Base-by-base conservation (phyloP, 139 green algal species). In the Volvox reticuliferus region DNA sequence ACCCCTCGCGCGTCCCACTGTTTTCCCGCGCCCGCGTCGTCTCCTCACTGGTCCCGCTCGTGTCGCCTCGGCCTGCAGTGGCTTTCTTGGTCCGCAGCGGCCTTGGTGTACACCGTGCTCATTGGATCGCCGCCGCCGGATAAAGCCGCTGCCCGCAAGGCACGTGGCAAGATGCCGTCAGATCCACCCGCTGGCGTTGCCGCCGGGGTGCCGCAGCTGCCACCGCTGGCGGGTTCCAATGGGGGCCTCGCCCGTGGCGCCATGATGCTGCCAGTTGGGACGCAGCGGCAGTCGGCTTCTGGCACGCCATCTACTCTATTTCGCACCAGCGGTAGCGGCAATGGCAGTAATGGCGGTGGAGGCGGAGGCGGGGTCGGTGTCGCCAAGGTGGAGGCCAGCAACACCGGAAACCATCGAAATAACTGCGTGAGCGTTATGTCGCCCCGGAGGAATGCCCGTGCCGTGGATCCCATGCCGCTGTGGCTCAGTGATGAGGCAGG, bases 61-160 rank as follows among this genome's bases (percentile, higher is more conserved):
- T 55, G 44, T 9, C 44, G 44, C 44, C 44, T 55, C 44, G 44
- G 61, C 37, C 37, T 14, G 14, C 85, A 89, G 85, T 73, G 69
- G 68, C 85, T 89, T 5, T 65, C 85, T 37, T 89, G 85, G 85
- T 89, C 85, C 16, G 85, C 85, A 2, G 85, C 85, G 0, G 85
- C 69, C 13, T 71, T 89, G 85, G n/a, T 71, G 65, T 71, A 89
- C 85, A 82, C 37, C 17, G 85, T 36, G 16, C 85, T 89, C 37
- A 82, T 89, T n/a, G 85, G 85, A n/a, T 26, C 85, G 26, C 85
- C 85, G 37, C 85, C 85, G 20, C 35, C 65, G 0, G 84, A 82
- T 36, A 69, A 81, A 18, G 26, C 35, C 21, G 17, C 35, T 14
- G 20, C 1, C 33, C 75, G 75, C 30, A 81, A 81, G 75, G 13